phyloP scores from a whole-genome alignment of 352 stramenopile species.

The Globisporangium megalacanthum region DNA sequence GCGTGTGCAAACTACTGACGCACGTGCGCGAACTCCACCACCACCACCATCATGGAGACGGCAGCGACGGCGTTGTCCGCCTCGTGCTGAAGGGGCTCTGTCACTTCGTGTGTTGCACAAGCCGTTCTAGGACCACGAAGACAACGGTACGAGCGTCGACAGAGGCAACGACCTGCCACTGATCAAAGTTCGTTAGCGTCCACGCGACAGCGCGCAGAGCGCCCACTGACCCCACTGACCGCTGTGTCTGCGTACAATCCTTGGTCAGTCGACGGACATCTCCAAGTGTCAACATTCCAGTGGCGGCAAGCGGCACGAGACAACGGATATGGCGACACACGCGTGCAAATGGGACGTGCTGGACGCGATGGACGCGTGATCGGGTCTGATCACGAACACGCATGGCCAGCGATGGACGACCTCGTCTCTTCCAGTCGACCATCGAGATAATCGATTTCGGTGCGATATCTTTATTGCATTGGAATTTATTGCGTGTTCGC shows the following conservation, averaged over 20 bases:
- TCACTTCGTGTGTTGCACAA: slow-evolving; percentile 46
- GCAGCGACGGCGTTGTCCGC: slow-evolving; percentile 40
- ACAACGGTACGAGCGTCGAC: slow-evolving; percentile 29
- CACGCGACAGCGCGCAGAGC: slow-evolving; percentile 47
- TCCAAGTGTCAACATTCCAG: slow-evolving; percentile 62
- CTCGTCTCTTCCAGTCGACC: slow-evolving; percentile 17
- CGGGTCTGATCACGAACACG: slow-evolving; percentile 82
- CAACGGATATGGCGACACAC: slow-evolving; percentile 18
- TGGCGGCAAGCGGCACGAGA: slow-evolving; percentile 31
- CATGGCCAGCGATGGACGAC: slow-evolving; percentile 35
- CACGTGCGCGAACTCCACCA: slow-evolving; percentile 43
- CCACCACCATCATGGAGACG: slow-evolving; percentile 13
- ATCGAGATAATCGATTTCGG: slow-evolving; percentile 63
- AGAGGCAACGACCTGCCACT: slow-evolving; percentile 28
- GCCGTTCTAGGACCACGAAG: slow-evolving; percentile 46
- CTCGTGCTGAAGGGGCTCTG: slow-evolving; percentile 61
- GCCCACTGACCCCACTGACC: slow-evolving; percentile 62
- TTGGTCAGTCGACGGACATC: slow-evolving; percentile 68
- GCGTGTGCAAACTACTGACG: slow-evolving; percentile 57
- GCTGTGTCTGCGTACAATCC: slow-evolving; percentile 38
- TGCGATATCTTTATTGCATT: slow-evolving; percentile 32
- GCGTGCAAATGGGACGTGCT: slow-evolving; percentile 36
- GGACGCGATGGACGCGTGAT: slow-evolving; percentile 78
- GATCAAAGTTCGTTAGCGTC: slow-evolving; percentile 36
- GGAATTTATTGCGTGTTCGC: too few species aligned